Evolutionary conservation across 768 basidiomycete species (phyloP), one percentile per base, ranked within the genome.

Genomic region (Mycena pura): DNA sequence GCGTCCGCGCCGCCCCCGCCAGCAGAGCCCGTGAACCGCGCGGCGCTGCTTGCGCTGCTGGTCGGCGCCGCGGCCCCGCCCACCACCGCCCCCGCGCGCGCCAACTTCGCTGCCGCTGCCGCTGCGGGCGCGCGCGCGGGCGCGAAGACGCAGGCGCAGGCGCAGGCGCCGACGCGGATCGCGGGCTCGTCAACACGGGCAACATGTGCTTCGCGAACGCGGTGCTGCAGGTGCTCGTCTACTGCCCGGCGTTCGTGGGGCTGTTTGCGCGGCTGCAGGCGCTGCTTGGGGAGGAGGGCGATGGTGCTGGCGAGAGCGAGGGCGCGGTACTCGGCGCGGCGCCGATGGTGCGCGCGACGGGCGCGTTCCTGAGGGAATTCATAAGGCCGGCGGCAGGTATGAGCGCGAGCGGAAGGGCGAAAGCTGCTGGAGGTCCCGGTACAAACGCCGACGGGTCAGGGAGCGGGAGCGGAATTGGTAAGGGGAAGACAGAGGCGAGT

Each of bases 171-270:
- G 65, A 48, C 74, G 73, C 78, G 81, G 24, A 34, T 61, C 49
- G 96, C 14, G 96, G 96, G 5, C 77, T 99, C 47, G 82, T 99
- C 66, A 99, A 99, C 74, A 90, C 86, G 3, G 96, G 96, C 0
- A 99, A 99, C 75, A 89, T 98, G 88, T 99, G 96, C 73, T 99
- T 98, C 71, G 95, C 95, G 27, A 99, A 98, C 69, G 88, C 95
- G 0, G 92, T 98, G 22, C 78, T 99, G 28, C 96, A 99, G 77
- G 86, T 91, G 2, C 81, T 99, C 27, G 84, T 96, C 1, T 96
- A 95, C 74, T 94, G 91, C 67, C 82, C 85, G n/a, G 93, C 91
- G 1, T 98, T 99, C 74, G 87, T 88, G 69, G 81, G 81, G 44
- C 74, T 98, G 32, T 91, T 99, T 64, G 75, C 58, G 76, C 76